Base-by-base conservation (phyloP, 2,329 filamentous ascomycete species). In the Aspergillus nomiae region DNA sequence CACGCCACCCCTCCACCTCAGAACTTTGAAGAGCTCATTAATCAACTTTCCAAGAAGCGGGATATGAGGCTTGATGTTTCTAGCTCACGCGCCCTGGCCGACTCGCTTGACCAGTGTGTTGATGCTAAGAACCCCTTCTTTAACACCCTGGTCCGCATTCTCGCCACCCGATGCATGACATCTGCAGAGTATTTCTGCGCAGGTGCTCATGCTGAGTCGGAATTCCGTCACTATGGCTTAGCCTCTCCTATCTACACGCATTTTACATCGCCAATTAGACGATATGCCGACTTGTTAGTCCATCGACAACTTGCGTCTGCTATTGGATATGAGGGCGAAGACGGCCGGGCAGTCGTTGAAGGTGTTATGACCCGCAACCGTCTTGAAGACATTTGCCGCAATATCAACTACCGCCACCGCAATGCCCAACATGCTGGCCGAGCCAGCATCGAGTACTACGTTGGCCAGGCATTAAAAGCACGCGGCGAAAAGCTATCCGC, bases 81-180 rank as follows among this genome's bases (percentile, higher is more conserved):
- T 67, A 95, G 92, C 54, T 97, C 93, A 11, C 92, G 92, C 74
- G 92, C 94, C n/a, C 86, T 99, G 16, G 95, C 96, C 58, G 92
- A 96, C 77, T 96, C 92, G 21, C 86, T 99, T 1, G 95, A 99
- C 78, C 82, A 80, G 38, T 99, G 95, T 76, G 84, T 90, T 55
- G 94, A 97, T 73, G 80, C 88, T 0, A 76, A 83, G 11, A 92
- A 98, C 71, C 92, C 94, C 32, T 99, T 97, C 83, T 98, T 99
- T 86, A 99, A 99, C 85, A 99, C 94, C 2, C 88, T 99, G 28
- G 90, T 99, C 70, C 92, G 95, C 75, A 97, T 99, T 80, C 91
- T 99, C 83, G 95, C 95, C 11, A 99, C 95, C 10, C 90, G 95
- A 26, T 99, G 95, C 86, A 99, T 99, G 95, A 97, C 97, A 85